Evolutionary conservation across 768 basidiomycete species (phyloP), one percentile per base, ranked within the genome.

Genomic region (Amylocystis lapponica): DNA sequence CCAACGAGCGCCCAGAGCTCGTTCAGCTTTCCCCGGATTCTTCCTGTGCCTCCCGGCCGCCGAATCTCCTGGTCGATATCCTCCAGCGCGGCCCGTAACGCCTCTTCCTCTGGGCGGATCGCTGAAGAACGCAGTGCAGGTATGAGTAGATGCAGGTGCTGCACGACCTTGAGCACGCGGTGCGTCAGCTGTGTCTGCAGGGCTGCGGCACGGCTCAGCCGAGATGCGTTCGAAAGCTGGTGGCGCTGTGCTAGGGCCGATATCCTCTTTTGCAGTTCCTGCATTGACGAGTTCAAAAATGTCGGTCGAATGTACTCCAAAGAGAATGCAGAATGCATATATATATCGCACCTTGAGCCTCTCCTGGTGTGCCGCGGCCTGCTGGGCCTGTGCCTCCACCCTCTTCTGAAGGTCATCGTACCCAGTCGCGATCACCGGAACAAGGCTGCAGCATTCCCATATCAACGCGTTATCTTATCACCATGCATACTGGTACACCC

Each of bases 1-100:
- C 87, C 87, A 8, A 92, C 74, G 12, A 87, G 66, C 13, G 86
- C 87, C 90, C 90, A 93, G 21, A 93, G 65, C 57, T 92, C 90
- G 50, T 86, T 87, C 55, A 88, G 57, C 56, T 85, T 86, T 33
- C 80, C 80, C 26, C 77, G 74, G 64, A 84, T 69, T 55, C 83
- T 64, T 39, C 83, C 78, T 57, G 68, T 62, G 10, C 66, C 72
- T 2, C 72, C 72, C 0, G 67, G 69, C 43, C 65, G 53, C 31
- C 76, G 75, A 47, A 90, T 57, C 58, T 90, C 87, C 41, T 81
- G 81, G 54, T 83, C 79, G 38, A 90, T 72, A 49, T 81, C 79
- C 58, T 92, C 89, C 21, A 92, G 66, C 48, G 67, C 70, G 2
- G 75, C 75, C 17, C 87, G 74, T 42, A 93, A 64, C 36, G 71